Base-by-base conservation (phyloP, 2,329 filamentous ascomycete species). In the Alternaria postmessia region DNA sequence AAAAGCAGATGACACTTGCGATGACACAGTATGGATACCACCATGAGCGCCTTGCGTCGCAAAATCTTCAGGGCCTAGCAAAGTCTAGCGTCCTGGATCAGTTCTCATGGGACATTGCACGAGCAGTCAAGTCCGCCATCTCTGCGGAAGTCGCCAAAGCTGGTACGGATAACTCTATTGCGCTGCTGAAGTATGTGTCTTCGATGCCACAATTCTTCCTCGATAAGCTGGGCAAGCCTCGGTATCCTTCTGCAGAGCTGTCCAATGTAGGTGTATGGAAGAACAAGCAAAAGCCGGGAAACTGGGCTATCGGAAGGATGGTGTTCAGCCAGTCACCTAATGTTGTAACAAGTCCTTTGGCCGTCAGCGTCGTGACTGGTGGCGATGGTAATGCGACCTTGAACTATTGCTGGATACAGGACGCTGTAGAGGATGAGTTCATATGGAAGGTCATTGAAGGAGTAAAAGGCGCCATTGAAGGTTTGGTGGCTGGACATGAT, bases 251-350 rank as follows among this genome's bases (percentile, higher is more conserved):
- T 8, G 82, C 79, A 22, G 82, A 85, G 62, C 57, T 85, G 7
- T 83, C 82, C 0, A 85, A 83, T 65, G 54, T 85, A 4, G 83
- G 83, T 0, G 67, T 78, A 2, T 73, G 80, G 46, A 65, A 65
- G 14, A 12, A 64, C 5, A 57, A 46, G 14, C 41, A 22, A 16
- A 26, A 30, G 7, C 44, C 41, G 22, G 54, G 51, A 1, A 38
- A 53, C 5, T 73, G 75, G 65, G 65, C 59, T 18, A 74, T 83
- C 28, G 77, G 77, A 1, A 74, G 79, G 4, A 76, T 83, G 66
- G 60, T 81, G 4, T 84, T 85, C 55, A 82, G 81, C 24, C 82
- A 84, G 63, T 79, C 78, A 62, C 72, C 75, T 3, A 78, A 74
- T 63, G 76, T 79, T 1, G 71, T 75, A 3, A 78, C 80, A 0